Base-by-base conservation (phyloP, 805 yeast species). In the Cyberlindnera xishuangbannaensis region DNA sequence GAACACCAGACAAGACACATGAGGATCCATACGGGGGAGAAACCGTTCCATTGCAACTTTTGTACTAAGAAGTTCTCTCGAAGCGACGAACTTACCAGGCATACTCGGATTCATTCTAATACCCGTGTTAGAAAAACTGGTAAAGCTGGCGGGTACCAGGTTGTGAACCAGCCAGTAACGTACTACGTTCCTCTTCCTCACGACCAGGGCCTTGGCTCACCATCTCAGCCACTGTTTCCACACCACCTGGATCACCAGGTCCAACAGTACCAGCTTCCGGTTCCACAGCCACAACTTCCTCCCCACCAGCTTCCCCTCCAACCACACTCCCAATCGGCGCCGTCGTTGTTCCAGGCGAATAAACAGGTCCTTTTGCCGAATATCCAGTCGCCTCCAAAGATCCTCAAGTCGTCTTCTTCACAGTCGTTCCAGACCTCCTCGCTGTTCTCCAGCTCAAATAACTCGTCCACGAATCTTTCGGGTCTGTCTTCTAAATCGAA, bases 1-100 rank as follows among this genome's bases (percentile, higher is more conserved):
- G 96, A 86, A 57, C 96, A 86, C 57, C 94, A 84, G 54, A 86
- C 95, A 10, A 71, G 96, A 45, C 96, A 86, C 56, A 81, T 87
- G 46, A 67, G 95, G 37, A 86, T 95, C 8, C 95, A 86, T 61
- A 86, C 96, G 1, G 96, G 96, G 30, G 95, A 86, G 56, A 83
- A 85, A 55, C 95, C 95, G 3, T 92, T 83, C 53, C 78, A 76
- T 31, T 86, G 96, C 59, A 71, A 77, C 14, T 85, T 72, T 47
- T 86, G 96, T 60, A 58, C 76, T 34, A 85, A 87, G 58, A 68
- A 82, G 42, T 86, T 86, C 53, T 72, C 83, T 37, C 70, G 95
- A 42, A 69, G 79, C 18, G 95, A 87, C 59, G 95, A 86, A 61
- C 68, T 86, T 37, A 86, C 95, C 11, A 67, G 95, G 45, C 96